Conservation (phyloP, 306 rosid species). For the Ammopiptanthus mongolicus region DNA sequence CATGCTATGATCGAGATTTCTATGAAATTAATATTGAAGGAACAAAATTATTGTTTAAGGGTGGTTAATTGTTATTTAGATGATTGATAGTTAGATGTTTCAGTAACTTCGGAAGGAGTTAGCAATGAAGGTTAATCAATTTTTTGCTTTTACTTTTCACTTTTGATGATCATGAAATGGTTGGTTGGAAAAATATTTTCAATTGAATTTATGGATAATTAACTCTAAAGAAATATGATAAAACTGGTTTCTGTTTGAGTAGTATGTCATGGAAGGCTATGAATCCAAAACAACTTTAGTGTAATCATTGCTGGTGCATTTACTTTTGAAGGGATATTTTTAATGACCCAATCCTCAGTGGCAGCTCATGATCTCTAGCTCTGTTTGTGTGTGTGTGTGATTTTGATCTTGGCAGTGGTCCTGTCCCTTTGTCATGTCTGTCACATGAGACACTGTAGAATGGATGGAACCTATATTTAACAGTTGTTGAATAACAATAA, state of each 20-base stretch:
- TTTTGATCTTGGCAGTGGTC: background rate
- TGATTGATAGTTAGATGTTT: background rate
- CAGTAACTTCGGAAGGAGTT: slow-evolving; percentile 1
- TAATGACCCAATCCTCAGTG: background rate
- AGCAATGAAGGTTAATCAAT: background rate
- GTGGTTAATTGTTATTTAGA: background rate
- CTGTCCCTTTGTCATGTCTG: background rate
- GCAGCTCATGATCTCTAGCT: background rate
- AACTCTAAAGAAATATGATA: background rate
- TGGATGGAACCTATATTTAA: no score
- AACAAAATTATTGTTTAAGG: background rate
- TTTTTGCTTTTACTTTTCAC: background rate
- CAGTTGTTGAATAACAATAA: background rate
- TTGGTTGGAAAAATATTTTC: background rate
- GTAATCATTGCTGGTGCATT: background rate
- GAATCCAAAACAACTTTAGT: no score
- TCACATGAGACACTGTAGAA: no score
- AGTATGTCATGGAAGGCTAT: background rate
- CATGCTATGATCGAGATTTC: slow-evolving; percentile 10
- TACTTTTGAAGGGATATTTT: background rate
- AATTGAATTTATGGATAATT: background rate
- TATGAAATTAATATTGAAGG: background rate
- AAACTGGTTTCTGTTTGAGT: background rate
- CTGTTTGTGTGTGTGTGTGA: no score
- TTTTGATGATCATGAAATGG: background rate